Evolutionary conservation across 352 stramenopile genomes (phyloP).

Genomic region (Phytophthora citrophthora): DNA sequence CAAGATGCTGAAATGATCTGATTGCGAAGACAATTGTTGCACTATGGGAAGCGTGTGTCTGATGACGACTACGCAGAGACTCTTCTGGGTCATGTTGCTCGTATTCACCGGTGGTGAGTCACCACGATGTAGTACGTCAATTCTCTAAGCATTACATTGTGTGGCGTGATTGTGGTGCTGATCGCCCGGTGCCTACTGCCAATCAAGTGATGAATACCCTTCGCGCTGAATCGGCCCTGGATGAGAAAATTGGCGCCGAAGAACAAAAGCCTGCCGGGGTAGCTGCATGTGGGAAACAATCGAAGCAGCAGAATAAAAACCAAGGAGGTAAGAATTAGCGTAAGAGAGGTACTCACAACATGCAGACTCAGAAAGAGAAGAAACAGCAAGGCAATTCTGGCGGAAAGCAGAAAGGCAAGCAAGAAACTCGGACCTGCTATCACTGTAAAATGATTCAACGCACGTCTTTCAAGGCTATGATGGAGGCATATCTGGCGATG

Average conservation of each 20-base stretch:
- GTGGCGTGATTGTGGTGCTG: conserved; percentile 1
- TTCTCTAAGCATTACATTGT: conserved; percentile 21
- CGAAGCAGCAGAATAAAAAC: not conserved
- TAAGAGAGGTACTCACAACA: conserved; percentile 2
- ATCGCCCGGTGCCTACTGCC: conserved; percentile 3
- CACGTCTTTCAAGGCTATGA: too few relatives aligned
- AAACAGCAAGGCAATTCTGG: not conserved
- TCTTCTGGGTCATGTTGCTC: conserved; percentile 4
- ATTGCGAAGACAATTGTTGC: conserved; percentile 3
- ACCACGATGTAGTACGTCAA: conserved; percentile 15
- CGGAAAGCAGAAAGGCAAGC: not conserved
- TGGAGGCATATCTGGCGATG: too few relatives aligned
- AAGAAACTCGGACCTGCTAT: conserved; percentile 1
- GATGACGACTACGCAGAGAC: conserved; percentile 15
- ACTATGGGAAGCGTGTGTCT: conserved; percentile 8
- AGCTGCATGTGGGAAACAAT: conserved; percentile 12
- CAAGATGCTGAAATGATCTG: conserved; percentile 14
- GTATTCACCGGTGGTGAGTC: not conserved
- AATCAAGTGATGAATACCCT: conserved; percentile 12
- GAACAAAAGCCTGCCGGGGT: conserved; percentile 3
- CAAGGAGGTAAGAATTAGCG: conserved; percentile 1
- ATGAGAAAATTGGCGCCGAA: conserved; percentile 9
- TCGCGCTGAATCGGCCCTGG: conserved; percentile 3
- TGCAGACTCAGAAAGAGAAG: conserved; percentile 2
- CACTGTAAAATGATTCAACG: not conserved